These are phyloP conservation scores for Plantago major DNA, from an alignment of 257 asterid genomes.

Conservation along the genomic window DNA sequence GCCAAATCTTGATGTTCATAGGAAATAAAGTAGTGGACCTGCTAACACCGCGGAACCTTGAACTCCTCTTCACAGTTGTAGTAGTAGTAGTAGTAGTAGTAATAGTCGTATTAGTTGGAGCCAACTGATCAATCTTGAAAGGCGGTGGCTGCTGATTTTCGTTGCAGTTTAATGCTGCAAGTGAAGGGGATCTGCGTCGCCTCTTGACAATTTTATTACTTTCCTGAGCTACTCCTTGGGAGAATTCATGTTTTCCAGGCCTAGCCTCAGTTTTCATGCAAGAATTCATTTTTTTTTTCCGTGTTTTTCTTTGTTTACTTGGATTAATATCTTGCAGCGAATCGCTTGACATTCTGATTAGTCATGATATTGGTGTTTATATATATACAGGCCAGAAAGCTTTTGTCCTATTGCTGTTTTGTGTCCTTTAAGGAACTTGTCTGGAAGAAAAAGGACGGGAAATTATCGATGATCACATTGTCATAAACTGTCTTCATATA, in stretches of 20 bases:
- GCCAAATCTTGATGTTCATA: too few species aligned
- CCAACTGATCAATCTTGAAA: conserved; percentile 26
- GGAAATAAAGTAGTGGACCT: conserved; percentile 28
- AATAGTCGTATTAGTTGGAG: conserved; percentile 10
- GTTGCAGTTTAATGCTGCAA: conserved; percentile 11
- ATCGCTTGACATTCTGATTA: conserved; percentile 11
- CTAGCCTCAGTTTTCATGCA: conserved; percentile 26
- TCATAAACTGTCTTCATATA: conserved; percentile 15
- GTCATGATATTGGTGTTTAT: not conserved
- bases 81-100: conserved; percentile 20
- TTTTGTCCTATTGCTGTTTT: conserved; percentile 16
- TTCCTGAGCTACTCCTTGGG: conserved; percentile 25
- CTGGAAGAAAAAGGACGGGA: conserved; percentile 15
- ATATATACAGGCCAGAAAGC: not conserved
- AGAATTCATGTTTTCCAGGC: conserved; percentile 26
- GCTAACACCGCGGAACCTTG: conserved; percentile 84
- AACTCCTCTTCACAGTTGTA: conserved; percentile 53
- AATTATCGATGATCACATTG: conserved; percentile 25
- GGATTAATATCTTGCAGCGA: not conserved
- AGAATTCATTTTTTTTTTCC: conserved; percentile 24
- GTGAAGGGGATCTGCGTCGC: conserved; percentile 46
- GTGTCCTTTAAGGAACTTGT: conserved; percentile 19
- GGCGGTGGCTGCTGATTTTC: conserved; percentile 25
- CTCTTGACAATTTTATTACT: conserved; percentile 42
- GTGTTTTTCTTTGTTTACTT: not conserved